A percentile compares a stretch with the other conserved stretches of the same genome.
Conservation (phyloP, 768 basidiomycete species). For the Coprinopsis cinerea region DNA sequence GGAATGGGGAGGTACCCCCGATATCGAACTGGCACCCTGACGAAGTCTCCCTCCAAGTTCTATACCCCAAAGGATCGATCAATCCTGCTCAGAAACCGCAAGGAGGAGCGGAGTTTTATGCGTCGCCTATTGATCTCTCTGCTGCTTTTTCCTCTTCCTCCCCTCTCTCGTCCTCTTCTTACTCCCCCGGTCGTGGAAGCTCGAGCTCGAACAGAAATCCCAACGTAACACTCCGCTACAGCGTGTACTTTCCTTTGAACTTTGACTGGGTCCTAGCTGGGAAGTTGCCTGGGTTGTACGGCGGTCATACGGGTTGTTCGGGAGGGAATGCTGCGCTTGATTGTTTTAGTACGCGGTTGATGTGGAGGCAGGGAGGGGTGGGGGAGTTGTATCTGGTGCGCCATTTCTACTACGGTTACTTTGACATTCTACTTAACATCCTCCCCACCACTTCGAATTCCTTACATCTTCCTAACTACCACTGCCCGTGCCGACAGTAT, state of each 20-base stretch:
- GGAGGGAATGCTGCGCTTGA: constrained; percentile 65
- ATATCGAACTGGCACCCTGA: constrained; percentile 16
- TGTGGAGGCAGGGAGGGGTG: constrained; percentile 66
- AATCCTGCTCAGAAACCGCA: constrained; percentile 58
- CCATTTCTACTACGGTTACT: constrained; percentile 7
- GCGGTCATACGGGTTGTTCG: constrained; percentile 62
- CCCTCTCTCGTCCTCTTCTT: no score
- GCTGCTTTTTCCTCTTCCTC: no score
- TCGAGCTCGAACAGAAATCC: no score
- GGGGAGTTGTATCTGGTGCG: constrained; percentile 76
- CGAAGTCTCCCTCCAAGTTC: constrained; percentile 47
- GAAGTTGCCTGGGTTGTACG: constrained; percentile 80
- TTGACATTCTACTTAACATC: no score
- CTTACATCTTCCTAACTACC: background rate
- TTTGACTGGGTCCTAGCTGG: constrained; percentile 81
- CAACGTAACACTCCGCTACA: constrained; percentile 59
- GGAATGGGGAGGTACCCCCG: constrained; percentile 3
- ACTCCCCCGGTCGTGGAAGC: no score
- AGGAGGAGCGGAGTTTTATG: constrained; percentile 72
- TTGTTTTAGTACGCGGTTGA: constrained; percentile 82
- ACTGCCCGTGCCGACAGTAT: constrained; percentile 42
- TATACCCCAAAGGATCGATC: constrained; percentile 64
- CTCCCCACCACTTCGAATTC: no score
- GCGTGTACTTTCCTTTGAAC: constrained; percentile 67
- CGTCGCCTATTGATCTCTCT: constrained; percentile 38